A percentile compares a stretch with the other conserved stretches of the same genome.
These are phyloP conservation scores for Pseudonitzschia multiseries DNA, from an alignment of 108 stramenopile species.

Conservation along the genomic window DNA sequence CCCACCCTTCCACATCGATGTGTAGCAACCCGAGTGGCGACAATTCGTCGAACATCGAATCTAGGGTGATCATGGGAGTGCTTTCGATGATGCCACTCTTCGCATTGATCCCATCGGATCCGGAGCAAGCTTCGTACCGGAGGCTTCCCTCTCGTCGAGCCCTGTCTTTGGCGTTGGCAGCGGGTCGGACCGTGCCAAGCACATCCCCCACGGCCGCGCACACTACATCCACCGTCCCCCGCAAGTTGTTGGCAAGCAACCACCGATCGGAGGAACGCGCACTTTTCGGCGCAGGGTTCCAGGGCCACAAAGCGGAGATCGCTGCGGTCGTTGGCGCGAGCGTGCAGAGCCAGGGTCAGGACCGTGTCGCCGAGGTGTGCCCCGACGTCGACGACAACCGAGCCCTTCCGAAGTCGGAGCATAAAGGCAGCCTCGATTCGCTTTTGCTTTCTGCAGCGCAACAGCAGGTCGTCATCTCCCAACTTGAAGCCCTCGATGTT, in stretches of 20 bases:
- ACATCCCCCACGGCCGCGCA: not conserved
- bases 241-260: not conserved
- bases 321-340: not conserved
- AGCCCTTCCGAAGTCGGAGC: not conserved
- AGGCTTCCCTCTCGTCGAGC: not conserved
- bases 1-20: slow-evolving; percentile 9
- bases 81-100: not conserved
- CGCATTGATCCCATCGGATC: not conserved
- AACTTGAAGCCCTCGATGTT: not conserved
- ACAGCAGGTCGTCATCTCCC: not conserved
- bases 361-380: slow-evolving; percentile 8
- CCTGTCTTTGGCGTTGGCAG: not conserved
- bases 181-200: not conserved
- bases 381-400: slow-evolving; percentile 1
- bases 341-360: not conserved
- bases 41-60: not conserved
- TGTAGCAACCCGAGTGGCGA: not conserved
- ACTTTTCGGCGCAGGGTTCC: slow-evolving; percentile 4
- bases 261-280: not conserved
- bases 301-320: not conserved
- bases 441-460: not conserved
- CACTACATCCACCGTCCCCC: not conserved
- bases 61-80: not conserved
- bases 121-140: not conserved
- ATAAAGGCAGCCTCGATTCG: not conserved